phyloP scores from a whole-genome alignment of 768 basidiomycete genomes.

The Collybia mongolica region DNA sequence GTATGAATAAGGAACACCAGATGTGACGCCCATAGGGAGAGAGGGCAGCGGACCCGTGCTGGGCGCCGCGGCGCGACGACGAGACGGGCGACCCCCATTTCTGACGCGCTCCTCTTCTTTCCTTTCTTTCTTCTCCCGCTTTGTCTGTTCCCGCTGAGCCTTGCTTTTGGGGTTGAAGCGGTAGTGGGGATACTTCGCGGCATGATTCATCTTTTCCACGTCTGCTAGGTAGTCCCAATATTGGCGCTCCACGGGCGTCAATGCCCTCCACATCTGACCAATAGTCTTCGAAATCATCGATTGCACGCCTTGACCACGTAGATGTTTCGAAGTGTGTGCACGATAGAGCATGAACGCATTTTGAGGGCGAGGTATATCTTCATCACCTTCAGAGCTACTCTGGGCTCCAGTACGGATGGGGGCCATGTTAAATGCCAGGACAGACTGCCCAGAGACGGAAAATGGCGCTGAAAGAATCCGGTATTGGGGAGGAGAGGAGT shows the following conservation, averaged over 20 bases:
- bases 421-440: slow-evolving; percentile 13
- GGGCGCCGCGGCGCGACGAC: slow-evolving; percentile 14
- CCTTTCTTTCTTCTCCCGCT: slow-evolving; percentile 37
- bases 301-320: too few species aligned
- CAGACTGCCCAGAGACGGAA: neutral
- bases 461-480: neutral
- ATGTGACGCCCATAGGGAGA: slow-evolving; percentile 8
- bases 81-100: slow-evolving; percentile 3
- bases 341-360: slow-evolving; percentile 87
- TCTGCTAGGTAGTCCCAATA: slow-evolving; percentile 56
- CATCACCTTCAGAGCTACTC: slow-evolving; percentile 3
- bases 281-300: slow-evolving; percentile 49
- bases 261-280: slow-evolving; percentile 61
- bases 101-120: slow-evolving; percentile 28
- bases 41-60: slow-evolving; percentile 8
- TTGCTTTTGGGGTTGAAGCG: slow-evolving; percentile 56
- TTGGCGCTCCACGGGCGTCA: slow-evolving; percentile 42
- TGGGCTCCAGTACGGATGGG: slow-evolving; percentile 15
- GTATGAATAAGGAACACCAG: slow-evolving; percentile 14
- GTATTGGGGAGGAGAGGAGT: too few species aligned
- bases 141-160: slow-evolving; percentile 43
- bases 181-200: slow-evolving; percentile 51
- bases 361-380: slow-evolving; percentile 61
- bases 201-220: slow-evolving; percentile 50
- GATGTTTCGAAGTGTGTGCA: slow-evolving; percentile 35